Base-by-base conservation (phyloP, 495 filamentous ascomycete species). In the Penicillium pancosmium region DNA sequence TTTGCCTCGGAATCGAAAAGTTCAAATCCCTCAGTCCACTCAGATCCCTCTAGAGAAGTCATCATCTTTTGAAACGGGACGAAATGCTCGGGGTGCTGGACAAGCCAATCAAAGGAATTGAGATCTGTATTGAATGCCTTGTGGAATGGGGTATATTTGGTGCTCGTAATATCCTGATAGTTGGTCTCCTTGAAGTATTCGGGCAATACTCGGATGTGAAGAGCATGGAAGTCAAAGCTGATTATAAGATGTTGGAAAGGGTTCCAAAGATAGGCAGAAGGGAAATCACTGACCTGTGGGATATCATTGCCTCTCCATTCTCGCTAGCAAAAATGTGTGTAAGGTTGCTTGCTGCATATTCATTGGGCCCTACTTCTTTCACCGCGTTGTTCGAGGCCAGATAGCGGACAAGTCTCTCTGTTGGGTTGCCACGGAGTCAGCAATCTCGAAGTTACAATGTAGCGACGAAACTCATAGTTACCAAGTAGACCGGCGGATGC, bases 361-460 rank as follows among this genome's bases (percentile, higher is more conserved):
- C 23, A 43, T 79, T 70, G 9, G 57, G 21, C 7, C 57, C 67
- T 0, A 61, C 61, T 60, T 83, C 76, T n/a, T 63, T 58, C 47
- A 83, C 66, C 13, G 70, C 58, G 23, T 61, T 54, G 40, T 66
- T 67, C 7, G 78, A 72, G 4, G 73, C 73, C n/a, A 81, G 59
- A 62, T 77, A 79, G 10, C 80, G 74, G 18, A 81, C 58, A 52
- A 84, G 34, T 35, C 81, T 74, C 38, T 72, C 77, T 80, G 47
- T 16, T 35, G 15, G 15, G n/a, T 33, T 33, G 27, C 4, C 49
- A 31, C 21, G 3, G n/a, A n/a, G 11, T 50, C 11, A 50, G 47
- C 21, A 50, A 50, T 25, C 19, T 4, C 12, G 2, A 31, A 33
- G 11, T 46, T 16, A 15, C 2, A 19, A 23, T 43, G 12, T 33